A percentile compares a stretch with the other conserved stretches of the same genome.
Conservation (phyloP, 2,329 filamentous ascomycete species). For the Pyricularia pennisetigena region DNA sequence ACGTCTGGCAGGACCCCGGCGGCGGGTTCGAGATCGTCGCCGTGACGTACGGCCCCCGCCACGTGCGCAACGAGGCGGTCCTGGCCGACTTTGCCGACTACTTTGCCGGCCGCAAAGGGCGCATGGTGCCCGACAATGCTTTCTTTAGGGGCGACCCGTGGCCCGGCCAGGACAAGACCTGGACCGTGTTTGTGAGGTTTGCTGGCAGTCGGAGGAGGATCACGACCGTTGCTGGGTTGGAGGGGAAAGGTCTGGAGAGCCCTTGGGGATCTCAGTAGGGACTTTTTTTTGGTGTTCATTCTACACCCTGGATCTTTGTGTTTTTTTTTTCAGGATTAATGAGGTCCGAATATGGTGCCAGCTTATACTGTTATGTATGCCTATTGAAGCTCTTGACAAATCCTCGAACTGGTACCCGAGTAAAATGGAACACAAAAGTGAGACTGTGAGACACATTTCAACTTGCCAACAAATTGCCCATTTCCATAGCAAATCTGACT, state of each 20-base stretch:
- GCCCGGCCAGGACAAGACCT: neutral
- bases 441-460: too few relatives aligned
- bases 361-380: too few relatives aligned
- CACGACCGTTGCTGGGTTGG: neutral
- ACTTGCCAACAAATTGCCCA: too few relatives aligned
- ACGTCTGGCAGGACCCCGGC: neutral
- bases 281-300: neutral
- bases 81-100: neutral
- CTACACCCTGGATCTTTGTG: too few relatives aligned
- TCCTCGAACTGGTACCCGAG: too few relatives aligned
- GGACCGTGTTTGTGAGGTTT: conserved; percentile 1
- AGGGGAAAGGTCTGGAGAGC: neutral
- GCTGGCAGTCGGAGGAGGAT: neutral
- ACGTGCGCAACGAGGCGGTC: neutral
- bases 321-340: too few relatives aligned
- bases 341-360: too few relatives aligned
- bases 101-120: neutral
- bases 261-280: neutral
- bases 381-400: too few relatives aligned
- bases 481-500: too few relatives aligned
- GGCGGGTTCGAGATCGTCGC: neutral
- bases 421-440: too few relatives aligned
- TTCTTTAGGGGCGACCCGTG: conserved; percentile 3
- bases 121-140: neutral
- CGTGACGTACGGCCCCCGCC: conserved; percentile 1